Base-by-base conservation (phyloP, 2,329 filamentous ascomycete species). In the Coccinonectria pachysandricola region DNA sequence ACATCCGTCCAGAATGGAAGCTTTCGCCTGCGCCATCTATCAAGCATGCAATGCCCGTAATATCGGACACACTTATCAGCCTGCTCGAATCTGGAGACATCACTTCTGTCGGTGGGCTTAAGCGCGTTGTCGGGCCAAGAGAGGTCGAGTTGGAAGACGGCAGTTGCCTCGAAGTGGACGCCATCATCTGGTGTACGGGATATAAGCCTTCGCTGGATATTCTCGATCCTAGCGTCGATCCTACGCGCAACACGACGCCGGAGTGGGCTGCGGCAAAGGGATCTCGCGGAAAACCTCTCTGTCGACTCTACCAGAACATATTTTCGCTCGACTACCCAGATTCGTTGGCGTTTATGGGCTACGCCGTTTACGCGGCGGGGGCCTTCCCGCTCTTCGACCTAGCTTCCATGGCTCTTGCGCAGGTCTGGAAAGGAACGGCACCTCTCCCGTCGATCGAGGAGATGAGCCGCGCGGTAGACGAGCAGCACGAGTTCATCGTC, bases 291-390 rank as follows among this genome's bases (percentile, higher is more conserved):
- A 46, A 42, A 5, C 36, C 48, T 0, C 48, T 60, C 1, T 46
- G 54, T 4, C 38, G 52, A 1, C 43, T 65, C 2, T 65, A 59
- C 27, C 53, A 56, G 19, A 62, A 64, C 36, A 37, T 65, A 4
- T 61, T 68, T 34, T 60, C 62, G 2, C 48, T 60, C 0, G 42
- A 52, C 13, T 42, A 59, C 13, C 57, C 61, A 4, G 48, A 60
- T 7, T 60, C 57, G 7, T 48, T 67, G 4, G 65, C 59, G 0
- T 56, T 64, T 26, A 40, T 62, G 29, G 55, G 56, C 31, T 53
- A 53, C 27, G 42, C 49, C 6, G 48, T 50, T 6, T 50, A 55
- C 18, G 43, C 48, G 32, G 43, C 55, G 22, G 46, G 49, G 24
- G 51, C 47, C 28, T 57, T 34, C 12, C 48, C 50, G 8, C 42